phyloP scores from a whole-genome alignment of 1,139 yeast species.

The Yamadazyma epiphylla region DNA sequence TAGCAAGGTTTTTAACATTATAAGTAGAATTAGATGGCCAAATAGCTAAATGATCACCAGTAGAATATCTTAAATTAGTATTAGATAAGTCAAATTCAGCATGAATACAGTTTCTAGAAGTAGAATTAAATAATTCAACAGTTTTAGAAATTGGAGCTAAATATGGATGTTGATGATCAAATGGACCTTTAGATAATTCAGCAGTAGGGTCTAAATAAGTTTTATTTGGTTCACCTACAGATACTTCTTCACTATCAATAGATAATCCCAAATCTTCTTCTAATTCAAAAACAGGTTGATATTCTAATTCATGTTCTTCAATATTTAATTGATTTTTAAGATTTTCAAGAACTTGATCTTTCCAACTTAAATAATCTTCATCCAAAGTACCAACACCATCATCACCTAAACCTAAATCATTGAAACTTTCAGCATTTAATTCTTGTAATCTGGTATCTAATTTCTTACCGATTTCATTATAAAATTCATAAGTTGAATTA shows the following conservation, averaged over 20 bases:
- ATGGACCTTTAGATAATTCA: slow-evolving; percentile 67
- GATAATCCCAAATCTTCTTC: slow-evolving; percentile 25
- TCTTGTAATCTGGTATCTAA: slow-evolving; percentile 43
- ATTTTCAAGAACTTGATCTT: slow-evolving; percentile 66
- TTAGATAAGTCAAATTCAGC: slow-evolving; percentile 79
- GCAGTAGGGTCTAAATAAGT: slow-evolving; percentile 45
- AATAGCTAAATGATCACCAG: slow-evolving; percentile 94
- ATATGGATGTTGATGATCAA: slow-evolving; percentile 78
- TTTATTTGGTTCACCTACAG: slow-evolving; percentile 81
- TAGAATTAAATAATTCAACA: slow-evolving; percentile 66
- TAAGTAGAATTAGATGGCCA: slow-evolving; percentile 91
- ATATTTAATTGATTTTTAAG: slow-evolving; percentile 63
- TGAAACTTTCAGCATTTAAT: slow-evolving; percentile 71
- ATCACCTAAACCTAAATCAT: slow-evolving; percentile 84
- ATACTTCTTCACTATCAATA: slow-evolving; percentile 44
- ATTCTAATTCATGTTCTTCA: slow-evolving; percentile 72
- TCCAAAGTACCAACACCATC: slow-evolving; percentile 94
- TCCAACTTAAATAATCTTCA: slow-evolving; percentile 93
- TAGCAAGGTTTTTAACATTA: slow-evolving; percentile 61
- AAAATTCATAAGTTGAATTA: slow-evolving; percentile 88
- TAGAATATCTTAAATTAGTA: slow-evolving; percentile 76
- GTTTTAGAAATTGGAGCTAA: slow-evolving; percentile 63
- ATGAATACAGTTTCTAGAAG: slow-evolving; percentile 80
- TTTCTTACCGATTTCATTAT: slow-evolving; percentile 76
- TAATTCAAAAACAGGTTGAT: slow-evolving; percentile 69